phyloP scores from a whole-genome alignment of 768 basidiomycete genomes.

The Trametes gibbosa region DNA sequence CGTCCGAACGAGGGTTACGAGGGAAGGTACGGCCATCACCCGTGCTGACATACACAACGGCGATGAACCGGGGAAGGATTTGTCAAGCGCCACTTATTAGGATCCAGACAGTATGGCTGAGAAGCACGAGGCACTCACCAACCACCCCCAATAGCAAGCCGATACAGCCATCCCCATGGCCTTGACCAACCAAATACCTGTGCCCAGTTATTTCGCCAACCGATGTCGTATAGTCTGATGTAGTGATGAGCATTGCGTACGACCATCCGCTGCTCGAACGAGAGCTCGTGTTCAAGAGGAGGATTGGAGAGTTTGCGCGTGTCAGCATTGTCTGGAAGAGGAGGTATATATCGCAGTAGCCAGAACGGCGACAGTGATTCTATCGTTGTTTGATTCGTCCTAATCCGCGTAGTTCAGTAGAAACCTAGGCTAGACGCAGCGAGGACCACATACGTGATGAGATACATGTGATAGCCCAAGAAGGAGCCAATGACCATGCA shows the following conservation, averaged over 20 bases:
- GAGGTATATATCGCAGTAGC: slow-evolving; percentile 68
- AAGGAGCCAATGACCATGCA: slow-evolving; percentile 73
- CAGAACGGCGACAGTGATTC: slow-evolving; percentile 76
- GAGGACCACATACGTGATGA: slow-evolving; percentile 55
- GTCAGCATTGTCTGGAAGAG: slow-evolving; percentile 44
- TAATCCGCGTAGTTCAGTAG: slow-evolving; percentile 27
- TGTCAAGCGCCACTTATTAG: neutral
- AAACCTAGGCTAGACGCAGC: neutral
- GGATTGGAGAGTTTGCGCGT: slow-evolving; percentile 57
- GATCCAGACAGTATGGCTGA: neutral
- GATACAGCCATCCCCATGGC: slow-evolving; percentile 49
- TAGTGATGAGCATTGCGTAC: slow-evolving; percentile 61
- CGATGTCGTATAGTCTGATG: slow-evolving; percentile 69
- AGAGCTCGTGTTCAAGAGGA: slow-evolving; percentile 70
- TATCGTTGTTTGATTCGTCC: slow-evolving; percentile 84
- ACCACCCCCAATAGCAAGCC: slow-evolving; percentile 59
- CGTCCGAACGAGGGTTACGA: slow-evolving; percentile 65
- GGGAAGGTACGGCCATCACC: slow-evolving; percentile 72
- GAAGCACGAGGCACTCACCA: slow-evolving; percentile 44
- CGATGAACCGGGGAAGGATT: neutral
- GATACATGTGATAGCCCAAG: slow-evolving; percentile 71
- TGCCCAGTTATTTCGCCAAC: slow-evolving; percentile 67
- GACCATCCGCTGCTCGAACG: slow-evolving; percentile 57
- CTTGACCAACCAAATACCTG: slow-evolving; percentile 64
- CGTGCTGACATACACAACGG: slow-evolving; percentile 26